These are phyloP conservation scores for Talaromyces islandicus DNA, from an alignment of 2,329 filamentous ascomycete species.

Conservation along the genomic window DNA sequence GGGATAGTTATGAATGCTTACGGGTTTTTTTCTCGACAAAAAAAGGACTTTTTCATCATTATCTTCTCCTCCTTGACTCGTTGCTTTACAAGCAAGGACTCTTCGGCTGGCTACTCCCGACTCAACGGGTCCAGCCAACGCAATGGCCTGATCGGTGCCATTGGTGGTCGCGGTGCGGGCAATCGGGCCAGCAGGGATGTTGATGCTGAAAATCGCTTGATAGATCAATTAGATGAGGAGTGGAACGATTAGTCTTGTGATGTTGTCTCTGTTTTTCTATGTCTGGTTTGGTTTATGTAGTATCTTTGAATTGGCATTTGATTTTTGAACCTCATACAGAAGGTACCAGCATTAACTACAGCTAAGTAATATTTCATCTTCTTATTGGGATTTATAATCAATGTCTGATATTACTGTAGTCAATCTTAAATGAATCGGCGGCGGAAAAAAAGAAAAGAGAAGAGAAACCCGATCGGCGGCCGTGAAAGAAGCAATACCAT, in stretches of 20 bases:
- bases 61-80: constrained; percentile 39
- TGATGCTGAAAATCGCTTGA: constrained; percentile 88
- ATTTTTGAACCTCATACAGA: too few species aligned
- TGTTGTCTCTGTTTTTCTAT: neutral
- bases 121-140: constrained; percentile 18
- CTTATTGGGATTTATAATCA: neutral
- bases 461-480: too few species aligned
- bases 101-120: constrained; percentile 28
- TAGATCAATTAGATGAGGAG: constrained; percentile 93
- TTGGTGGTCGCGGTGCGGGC: constrained; percentile 24
- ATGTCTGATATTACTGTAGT: too few species aligned
- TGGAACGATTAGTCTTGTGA: constrained; percentile 66
- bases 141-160: constrained; percentile 28
- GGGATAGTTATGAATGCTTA: neutral
- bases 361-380: neutral
- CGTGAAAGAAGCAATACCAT: neutral
- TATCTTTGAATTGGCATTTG: neutral
- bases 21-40: neutral
- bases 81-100: constrained; percentile 30
- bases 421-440: too few species aligned
- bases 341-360: neutral
- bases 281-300: neutral
- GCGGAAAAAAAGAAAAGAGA: too few species aligned
- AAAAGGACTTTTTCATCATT: constrained; percentile 43
- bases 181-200: constrained; percentile 40